phyloP scores from a whole-genome alignment of 257 asterid genomes.

The Solanum peruvianum region DNA sequence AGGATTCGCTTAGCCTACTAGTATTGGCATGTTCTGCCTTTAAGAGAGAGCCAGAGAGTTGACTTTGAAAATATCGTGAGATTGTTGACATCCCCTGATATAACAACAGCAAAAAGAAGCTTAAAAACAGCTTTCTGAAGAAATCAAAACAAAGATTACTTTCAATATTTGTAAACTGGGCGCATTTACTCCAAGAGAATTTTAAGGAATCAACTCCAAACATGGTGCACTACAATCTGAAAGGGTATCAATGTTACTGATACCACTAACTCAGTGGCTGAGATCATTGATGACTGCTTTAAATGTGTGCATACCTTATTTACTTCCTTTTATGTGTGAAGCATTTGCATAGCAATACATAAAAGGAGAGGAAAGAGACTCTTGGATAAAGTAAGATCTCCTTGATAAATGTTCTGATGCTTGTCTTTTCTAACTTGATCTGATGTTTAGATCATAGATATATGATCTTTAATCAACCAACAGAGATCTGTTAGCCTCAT shows the following conservation, averaged over 20 bases:
- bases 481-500: background rate
- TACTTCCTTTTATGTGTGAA: background rate
- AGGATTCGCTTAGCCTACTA: slow-evolving; percentile 24
- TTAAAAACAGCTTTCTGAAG: background rate
- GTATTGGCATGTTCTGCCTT: slow-evolving; percentile 19
- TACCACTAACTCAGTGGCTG: background rate
- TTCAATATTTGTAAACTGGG: background rate
- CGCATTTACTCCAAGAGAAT: background rate
- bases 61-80: slow-evolving; percentile 44
- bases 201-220: background rate
- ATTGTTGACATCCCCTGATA: slow-evolving; percentile 63
- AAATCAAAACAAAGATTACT: background rate
- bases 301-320: background rate
- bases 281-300: background rate
- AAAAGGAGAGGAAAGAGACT: background rate
- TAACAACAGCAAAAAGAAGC: slow-evolving; percentile 6
- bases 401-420: background rate
- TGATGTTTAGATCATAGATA: background rate
- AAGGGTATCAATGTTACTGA: background rate
- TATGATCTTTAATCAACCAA: background rate
- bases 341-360: background rate
- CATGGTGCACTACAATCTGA: background rate
- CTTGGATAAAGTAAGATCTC: background rate
- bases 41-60: slow-evolving; percentile 20
- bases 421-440: background rate